A percentile compares a stretch with the other conserved stretches of the same genome.
Evolutionary conservation across 2,329 filamentous ascomycete species (phyloP).

Genomic region (Colletotrichum camelliae): DNA sequence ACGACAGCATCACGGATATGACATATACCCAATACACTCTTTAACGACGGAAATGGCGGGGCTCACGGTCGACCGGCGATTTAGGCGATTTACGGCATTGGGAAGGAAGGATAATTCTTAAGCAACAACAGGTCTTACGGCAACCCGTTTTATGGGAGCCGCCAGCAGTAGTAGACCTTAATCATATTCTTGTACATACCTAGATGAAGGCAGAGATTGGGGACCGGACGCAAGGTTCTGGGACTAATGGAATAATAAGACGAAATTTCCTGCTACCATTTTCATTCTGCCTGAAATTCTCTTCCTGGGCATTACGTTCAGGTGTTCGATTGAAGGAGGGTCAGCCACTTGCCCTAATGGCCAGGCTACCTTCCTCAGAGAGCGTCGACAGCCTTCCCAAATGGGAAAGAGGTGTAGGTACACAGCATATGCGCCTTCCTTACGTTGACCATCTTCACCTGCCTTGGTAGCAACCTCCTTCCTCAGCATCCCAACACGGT

Average conservation of each 20-base stretch:
- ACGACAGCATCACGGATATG: constrained; percentile 16
- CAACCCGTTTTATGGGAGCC: not conserved
- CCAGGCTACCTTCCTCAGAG: not conserved
- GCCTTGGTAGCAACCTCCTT: not conserved
- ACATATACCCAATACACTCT: constrained; percentile 3
- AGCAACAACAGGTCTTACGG: not conserved
- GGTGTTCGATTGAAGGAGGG: not conserved
- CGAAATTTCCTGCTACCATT: not conserved
- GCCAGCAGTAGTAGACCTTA: not conserved
- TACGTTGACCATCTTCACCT: not conserved
- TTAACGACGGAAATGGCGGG: not conserved
- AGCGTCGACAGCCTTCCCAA: rapidly evolving
- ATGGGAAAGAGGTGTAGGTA: rapidly evolving
- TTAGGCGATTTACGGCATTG: not conserved
- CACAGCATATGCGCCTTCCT: not conserved
- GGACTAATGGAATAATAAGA: not conserved
- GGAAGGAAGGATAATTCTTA: not conserved
- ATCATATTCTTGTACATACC: constrained; percentile 11
- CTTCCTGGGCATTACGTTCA: not conserved
- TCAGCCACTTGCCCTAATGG: not conserved
- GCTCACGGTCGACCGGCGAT: not conserved
- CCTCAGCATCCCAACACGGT: not conserved
- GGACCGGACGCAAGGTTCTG: not conserved
- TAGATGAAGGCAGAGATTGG: not conserved
- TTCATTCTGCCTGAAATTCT: not conserved